Percentiles rank a stretch among this genome's conserved stretches.
These are phyloP conservation scores for Macrotyloma uniflorum DNA, from an alignment of 306 rosid genomes.

Conservation along the genomic window DNA sequence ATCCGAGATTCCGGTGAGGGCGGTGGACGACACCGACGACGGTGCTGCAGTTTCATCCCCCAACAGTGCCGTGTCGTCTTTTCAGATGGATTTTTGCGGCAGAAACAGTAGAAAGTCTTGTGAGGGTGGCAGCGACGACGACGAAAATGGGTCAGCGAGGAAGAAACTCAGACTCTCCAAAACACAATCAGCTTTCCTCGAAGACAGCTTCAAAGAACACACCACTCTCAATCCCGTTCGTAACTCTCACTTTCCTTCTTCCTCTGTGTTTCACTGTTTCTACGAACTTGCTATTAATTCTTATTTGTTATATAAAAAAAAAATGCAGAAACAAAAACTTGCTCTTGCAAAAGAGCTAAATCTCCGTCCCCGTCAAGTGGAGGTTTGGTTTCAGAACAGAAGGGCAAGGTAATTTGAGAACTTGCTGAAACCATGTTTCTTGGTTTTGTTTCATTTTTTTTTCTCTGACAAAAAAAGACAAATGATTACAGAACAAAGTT, in stretches of 20 bases:
- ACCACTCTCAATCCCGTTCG: constrained; percentile 80
- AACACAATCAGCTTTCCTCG: constrained; percentile 90
- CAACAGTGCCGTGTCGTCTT: constrained; percentile 66
- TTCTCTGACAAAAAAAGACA: background rate
- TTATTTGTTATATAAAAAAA: background rate
- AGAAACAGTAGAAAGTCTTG: constrained; percentile 25
- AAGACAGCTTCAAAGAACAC: constrained; percentile 93
- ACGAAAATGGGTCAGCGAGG: constrained; percentile 78
- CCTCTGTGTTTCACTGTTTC: background rate
- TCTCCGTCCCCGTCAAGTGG: constrained; percentile 98
- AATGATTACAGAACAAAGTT: constrained; percentile 70
- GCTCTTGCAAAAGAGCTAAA: constrained; percentile 82
- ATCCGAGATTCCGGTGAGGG: constrained; percentile 46
- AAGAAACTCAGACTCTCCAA: constrained; percentile 95
- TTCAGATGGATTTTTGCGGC: constrained; percentile 69
- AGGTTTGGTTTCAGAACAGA: constrained; percentile 99
- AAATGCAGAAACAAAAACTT: constrained; percentile 80
- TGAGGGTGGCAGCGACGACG: constrained; percentile 63
- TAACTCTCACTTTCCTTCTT: constrained; percentile 11
- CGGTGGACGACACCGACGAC: constrained; percentile 51
- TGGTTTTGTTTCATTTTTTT: background rate
- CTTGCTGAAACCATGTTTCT: background rate
- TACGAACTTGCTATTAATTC: background rate
- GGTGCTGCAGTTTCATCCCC: constrained; percentile 74
- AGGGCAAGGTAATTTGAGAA: constrained; percentile 80